Evolutionary conservation across 2,329 filamentous ascomycete species (phyloP).

Genomic region (Trichophyton benhamiae): DNA sequence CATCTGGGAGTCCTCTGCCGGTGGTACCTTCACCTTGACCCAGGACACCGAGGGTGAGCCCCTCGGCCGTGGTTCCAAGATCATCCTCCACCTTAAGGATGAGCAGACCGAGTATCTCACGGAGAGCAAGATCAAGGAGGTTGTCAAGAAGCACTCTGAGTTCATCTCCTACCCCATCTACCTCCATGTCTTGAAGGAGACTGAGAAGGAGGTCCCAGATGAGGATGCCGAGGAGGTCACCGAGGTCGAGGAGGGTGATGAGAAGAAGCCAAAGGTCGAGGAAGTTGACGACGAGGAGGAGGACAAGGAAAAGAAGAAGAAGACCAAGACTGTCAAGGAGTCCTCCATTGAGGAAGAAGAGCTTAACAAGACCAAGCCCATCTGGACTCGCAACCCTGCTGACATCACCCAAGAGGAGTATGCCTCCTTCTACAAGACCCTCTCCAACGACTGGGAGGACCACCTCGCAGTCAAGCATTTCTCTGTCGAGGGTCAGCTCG

Average conservation of each 20-base stretch:
- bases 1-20: conserved; percentile 95
- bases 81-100: conserved; percentile 98
- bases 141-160: conserved; percentile 99
- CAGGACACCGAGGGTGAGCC: conserved; percentile 83
- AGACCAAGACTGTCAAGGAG: conserved; percentile 99
- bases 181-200: conserved; percentile 98
- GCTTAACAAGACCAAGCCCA: conserved; percentile 99
- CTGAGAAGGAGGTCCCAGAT: conserved; percentile 94
- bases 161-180: conserved; percentile 99
- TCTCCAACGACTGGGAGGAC: conserved; percentile 99
- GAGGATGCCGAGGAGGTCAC: conserved; percentile 61
- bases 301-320: conserved; percentile 76
- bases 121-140: conserved; percentile 99
- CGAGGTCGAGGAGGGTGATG: conserved; percentile 58
- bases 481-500: conserved; percentile 99
- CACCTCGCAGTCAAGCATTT: conserved; percentile 99
- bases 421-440: conserved; percentile 98
- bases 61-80: conserved; percentile 90
- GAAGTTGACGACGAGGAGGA: conserved; percentile 79
- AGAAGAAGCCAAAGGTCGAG: conserved; percentile 94
- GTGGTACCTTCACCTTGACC: conserved; percentile 89
- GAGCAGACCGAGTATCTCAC: conserved; percentile 98
- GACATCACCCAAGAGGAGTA: conserved; percentile 97
- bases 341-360: conserved; percentile 98
- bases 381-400: conserved; percentile 96